These are phyloP conservation scores for Globisporangium viniferum DNA, from an alignment of 352 stramenopile genomes.

Conservation along the genomic window DNA sequence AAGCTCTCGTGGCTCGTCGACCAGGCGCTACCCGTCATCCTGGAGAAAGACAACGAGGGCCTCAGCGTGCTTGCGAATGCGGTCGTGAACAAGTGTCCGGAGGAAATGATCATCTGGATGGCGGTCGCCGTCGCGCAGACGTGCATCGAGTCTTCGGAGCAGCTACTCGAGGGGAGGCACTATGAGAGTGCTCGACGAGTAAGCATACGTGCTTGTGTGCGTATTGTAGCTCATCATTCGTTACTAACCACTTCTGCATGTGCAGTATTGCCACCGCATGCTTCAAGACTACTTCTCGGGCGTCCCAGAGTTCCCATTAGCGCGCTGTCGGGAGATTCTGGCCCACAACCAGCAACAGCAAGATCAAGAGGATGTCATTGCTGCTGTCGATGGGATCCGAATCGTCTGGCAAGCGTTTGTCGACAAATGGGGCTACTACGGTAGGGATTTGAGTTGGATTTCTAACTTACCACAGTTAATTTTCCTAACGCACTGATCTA, in stretches of 20 bases:
- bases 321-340: conserved; percentile 31
- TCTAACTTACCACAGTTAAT: neutral
- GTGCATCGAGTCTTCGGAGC: conserved; percentile 22
- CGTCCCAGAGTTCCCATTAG: conserved; percentile 60
- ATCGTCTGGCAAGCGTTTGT: conserved; percentile 45
- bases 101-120: conserved; percentile 55
- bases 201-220: conserved; percentile 21
- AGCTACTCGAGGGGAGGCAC: conserved; percentile 34
- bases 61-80: conserved; percentile 41
- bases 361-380: conserved; percentile 10
- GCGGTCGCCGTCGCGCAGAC: conserved; percentile 39
- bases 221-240: neutral
- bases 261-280: conserved; percentile 45
- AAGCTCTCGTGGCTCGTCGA: conserved; percentile 57
- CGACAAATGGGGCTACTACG: conserved; percentile 67
- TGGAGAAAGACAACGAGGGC: conserved; percentile 48
- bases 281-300: conserved; percentile 53
- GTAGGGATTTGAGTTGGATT: conserved; percentile 12
- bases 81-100: conserved; percentile 32
- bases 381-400: conserved; percentile 23
- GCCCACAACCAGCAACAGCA: neutral
- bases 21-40: conserved; percentile 27
- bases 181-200: conserved; percentile 45
- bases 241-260: too few species aligned
- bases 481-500: neutral